Evolutionary conservation across 73 alveolate species (phyloP).

Genomic region (Paramecium biaurelia): DNA sequence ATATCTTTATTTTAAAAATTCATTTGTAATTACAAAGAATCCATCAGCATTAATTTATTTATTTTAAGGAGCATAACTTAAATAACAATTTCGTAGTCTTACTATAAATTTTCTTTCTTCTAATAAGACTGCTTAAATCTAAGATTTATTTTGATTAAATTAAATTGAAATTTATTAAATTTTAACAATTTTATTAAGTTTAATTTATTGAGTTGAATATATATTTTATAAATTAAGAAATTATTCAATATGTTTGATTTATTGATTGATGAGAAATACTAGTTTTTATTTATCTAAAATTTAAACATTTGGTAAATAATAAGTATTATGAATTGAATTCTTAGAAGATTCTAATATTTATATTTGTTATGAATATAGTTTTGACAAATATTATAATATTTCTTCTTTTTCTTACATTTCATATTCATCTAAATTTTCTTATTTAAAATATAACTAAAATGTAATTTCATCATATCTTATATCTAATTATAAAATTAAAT

Average conservation of each 20-base stretch:
- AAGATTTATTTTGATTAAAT: neutral
- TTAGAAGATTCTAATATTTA: neutral
- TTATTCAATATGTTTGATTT: neutral
- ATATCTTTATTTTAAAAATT: neutral
- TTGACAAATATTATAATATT: neutral
- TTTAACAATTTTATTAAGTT: neutral
- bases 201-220: neutral
- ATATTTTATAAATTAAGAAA: neutral
- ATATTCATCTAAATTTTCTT: neutral
- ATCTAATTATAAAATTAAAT: neutral
- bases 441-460: neutral
- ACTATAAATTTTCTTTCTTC: neutral
- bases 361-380: neutral
- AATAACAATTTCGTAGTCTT: neutral
- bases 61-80: constrained; percentile 13
- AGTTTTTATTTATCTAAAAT: neutral
- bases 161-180: neutral
- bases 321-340: neutral
- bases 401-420: neutral
- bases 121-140: neutral
- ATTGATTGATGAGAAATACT: neutral
- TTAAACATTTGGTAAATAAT: neutral
- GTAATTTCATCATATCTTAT: neutral
- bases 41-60: neutral
- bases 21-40: neutral